Evolutionary conservation across 768 basidiomycete genomes (phyloP), one percentile per base, ranked within the genome.

Genomic region (Lentinula raphanica): DNA sequence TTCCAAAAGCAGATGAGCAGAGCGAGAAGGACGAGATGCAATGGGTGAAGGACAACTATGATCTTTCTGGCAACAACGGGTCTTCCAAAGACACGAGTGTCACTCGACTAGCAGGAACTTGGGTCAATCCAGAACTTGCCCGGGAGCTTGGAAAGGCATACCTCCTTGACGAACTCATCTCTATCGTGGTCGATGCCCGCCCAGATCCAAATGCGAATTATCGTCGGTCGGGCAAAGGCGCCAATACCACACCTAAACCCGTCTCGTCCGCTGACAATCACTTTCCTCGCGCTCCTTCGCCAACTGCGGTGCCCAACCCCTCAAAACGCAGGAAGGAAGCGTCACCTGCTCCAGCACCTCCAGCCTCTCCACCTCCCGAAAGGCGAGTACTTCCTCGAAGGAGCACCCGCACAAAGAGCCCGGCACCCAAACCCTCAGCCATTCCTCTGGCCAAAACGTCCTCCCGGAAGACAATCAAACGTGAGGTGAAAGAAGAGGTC

Each of bases 21-120:
- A 85, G 88, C 17, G 94, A 98, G 71, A 87, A 83, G 69, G 74
- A 72, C 12, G 94, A 97, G 70, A 78, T 89, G 40, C 79, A 83
- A 40, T 96, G 92, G 91, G 87, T 94, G 59, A 90, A 88, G 67
- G 84, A 86, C 19, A 81, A 74, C 64, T 90, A 81, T 72, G 91
- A 96, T 68, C 80, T 87, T 57, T 60, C 79, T 2, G 87, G 88
- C 21, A 88, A 90, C 66, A 96, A 96, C 68, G 83, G 89, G 57
- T 81, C 86, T 11, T 74, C 79, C 2, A 81, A 81, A 58, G 85
- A 86, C 29, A 71, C 78, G 7, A 63, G 69, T 49, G 78, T 84
- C 66, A 83, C 89, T 54, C 82, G 93, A 62, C 85, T 98, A 56
- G 94, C 94, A 2, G 94, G 94, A 13, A 89, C 86, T 29, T 98